Evolutionary conservation across 805 yeast genomes (phyloP).

Genomic region (Wickerhamiella vanderwaltii): DNA sequence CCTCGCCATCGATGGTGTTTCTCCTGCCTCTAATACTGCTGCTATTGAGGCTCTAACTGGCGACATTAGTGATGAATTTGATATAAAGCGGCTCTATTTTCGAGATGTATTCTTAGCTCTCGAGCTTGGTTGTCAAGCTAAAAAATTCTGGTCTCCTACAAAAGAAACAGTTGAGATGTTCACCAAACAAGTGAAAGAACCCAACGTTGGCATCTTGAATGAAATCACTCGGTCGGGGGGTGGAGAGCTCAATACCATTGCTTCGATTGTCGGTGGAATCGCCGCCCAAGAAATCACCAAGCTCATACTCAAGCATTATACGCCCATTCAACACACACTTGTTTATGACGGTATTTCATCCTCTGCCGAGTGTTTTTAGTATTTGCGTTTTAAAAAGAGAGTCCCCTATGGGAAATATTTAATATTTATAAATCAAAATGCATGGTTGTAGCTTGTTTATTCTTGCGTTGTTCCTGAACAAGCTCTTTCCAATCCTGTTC

Average conservation of each 20-base stretch:
- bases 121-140: conserved; percentile 16
- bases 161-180: background rate
- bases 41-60: conserved; percentile 17
- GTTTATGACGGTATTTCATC: conserved; percentile 55
- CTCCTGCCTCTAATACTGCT: conserved; percentile 1
- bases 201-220: background rate
- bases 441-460: conserved; percentile 35
- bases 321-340: conserved; percentile 59
- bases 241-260: conserved; percentile 41
- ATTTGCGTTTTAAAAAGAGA: conserved; percentile 19
- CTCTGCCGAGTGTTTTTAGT: conserved; percentile 4
- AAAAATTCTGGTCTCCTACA: conserved; percentile 1
- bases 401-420: background rate
- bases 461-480: conserved; percentile 48
- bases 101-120: conserved; percentile 18
- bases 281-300: conserved; percentile 78
- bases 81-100: conserved; percentile 14
- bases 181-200: background rate
- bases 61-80: background rate
- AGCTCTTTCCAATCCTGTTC: conserved; percentile 81
- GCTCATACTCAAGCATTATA: conserved; percentile 61
- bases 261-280: conserved; percentile 71
- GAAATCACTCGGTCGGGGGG: conserved; percentile 28
- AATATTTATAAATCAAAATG: conserved; percentile 41
- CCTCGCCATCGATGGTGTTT: conserved; percentile 36